Base-by-base conservation (phyloP, 1,284 basidiomycete species). In the Tylopilus sp. region DNA sequence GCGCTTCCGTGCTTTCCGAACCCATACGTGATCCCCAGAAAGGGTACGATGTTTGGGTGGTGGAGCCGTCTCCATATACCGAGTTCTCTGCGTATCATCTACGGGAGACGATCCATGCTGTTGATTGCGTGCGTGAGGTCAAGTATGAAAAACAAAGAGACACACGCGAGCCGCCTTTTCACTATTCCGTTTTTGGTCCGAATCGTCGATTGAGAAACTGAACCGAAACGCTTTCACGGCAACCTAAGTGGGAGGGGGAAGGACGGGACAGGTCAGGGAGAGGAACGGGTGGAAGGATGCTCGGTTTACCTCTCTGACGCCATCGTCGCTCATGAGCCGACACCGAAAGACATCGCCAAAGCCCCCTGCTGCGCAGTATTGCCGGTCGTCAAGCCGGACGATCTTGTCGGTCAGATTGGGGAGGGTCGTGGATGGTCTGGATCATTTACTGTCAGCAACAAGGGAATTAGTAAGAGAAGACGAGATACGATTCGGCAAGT, bases 331-430 rank as follows among this genome's bases (percentile, higher is more conserved):
- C 25, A 4, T 23, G 26, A 41, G 44, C 12, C 4, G 31, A 31
- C 59, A 59, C 12, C 15, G 51, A 29, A 44, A 60, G 19, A 59
- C 53, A 13, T 53, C 46, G 12, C 52, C 45, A 21, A 56, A 60
- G 10, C 45, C 41, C 3, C 53, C 48, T 6, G 42, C 28, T 0
- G 29, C 53, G 3, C 18, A 26, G 25, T 45, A 40, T 8, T 44
- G 44, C 33, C n/a, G 18, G 8, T 34, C 31, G n/a, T 44, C 4
- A 4, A 21, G 16, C 31, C 37, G 36, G 4, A 26, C 10, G 16
- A 49, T 30, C 29, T 18, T 36, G 29, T 31, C 23, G 1, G 54
- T 41, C 12, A 54, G 30, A 31, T 50, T 28, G 11, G 30, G 46
- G 13, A 36, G 21, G 19, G 21, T 23, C 21, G 13, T 8, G 12